Conservation (phyloP, 148 eudicot species). For the Salicornia ramosissima region DNA sequence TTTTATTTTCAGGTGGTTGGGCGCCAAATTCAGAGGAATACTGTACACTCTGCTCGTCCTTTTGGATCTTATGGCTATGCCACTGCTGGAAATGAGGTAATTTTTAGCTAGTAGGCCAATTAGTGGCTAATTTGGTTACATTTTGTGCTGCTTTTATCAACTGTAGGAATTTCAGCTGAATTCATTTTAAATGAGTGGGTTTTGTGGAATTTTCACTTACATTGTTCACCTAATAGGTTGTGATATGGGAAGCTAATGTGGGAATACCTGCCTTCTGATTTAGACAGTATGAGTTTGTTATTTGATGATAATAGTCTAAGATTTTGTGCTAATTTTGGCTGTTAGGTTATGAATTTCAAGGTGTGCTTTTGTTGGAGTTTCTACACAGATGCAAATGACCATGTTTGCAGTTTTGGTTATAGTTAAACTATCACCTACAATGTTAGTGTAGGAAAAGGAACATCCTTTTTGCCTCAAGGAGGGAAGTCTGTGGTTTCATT, state of each 20-base stretch:
- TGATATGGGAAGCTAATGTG: neutral
- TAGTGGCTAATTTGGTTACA: neutral
- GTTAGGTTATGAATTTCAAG: neutral
- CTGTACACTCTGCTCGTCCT: conserved; percentile 4
- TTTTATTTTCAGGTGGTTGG: conserved; percentile 10
- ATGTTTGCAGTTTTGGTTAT: neutral
- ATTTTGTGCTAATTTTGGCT: neutral
- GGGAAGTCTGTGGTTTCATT: neutral
- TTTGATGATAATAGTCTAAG: too few relatives aligned
- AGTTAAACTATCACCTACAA: neutral
- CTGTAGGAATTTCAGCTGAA: neutral
- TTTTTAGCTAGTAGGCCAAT: neutral
- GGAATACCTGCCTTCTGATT: neutral
- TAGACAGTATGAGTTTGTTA: too few relatives aligned
- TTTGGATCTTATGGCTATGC: conserved; percentile 17
- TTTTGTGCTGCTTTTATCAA: neutral
- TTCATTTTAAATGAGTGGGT: neutral
- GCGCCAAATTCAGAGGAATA: conserved; percentile 13
- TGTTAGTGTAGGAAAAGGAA: neutral
- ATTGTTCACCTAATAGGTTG: neutral
- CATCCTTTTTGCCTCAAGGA: neutral
- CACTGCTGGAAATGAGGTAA: conserved; percentile 19
- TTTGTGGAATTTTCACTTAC: neutral
- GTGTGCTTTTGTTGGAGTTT: neutral
- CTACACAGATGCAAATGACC: neutral